Evolutionary conservation across 305 asterid species (phyloP).

Genomic region (Striga hermonthica): DNA sequence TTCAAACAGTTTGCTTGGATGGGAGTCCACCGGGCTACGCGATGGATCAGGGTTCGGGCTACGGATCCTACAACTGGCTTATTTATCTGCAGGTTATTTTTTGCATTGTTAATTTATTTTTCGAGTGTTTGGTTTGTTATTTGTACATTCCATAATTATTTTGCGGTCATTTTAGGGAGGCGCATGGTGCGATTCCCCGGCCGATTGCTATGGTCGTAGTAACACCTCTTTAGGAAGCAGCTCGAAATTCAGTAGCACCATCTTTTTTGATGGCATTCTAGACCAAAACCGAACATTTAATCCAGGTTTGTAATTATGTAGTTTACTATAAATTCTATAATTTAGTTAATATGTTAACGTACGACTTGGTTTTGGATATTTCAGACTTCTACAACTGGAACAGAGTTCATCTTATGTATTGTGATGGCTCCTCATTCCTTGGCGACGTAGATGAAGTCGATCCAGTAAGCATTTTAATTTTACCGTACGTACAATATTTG

Average conservation of each 20-base stretch:
- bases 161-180: too few relatives aligned
- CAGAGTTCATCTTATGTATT: slow-evolving; percentile 50
- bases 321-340: too few relatives aligned
- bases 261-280: slow-evolving; percentile 11
- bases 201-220: too few relatives aligned
- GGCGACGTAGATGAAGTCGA: slow-evolving; percentile 49
- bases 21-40: slow-evolving; percentile 40
- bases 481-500: too few relatives aligned
- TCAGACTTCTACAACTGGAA: slow-evolving; percentile 78
- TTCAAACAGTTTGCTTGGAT: slow-evolving; percentile 32
- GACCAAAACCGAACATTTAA: slow-evolving; percentile 27
- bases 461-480: slow-evolving; percentile 44
- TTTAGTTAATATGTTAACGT: too few relatives aligned
- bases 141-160: too few relatives aligned
- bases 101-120: too few relatives aligned
- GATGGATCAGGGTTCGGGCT: slow-evolving; percentile 25
- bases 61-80: slow-evolving; percentile 30
- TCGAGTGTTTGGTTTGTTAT: too few relatives aligned
- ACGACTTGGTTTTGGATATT: not conserved
- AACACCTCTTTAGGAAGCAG: slow-evolving; percentile 32
- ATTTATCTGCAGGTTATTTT: slow-evolving; percentile 26
- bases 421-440: slow-evolving; percentile 68
- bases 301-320: slow-evolving; percentile 30
- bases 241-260: slow-evolving; percentile 10
- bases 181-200: too few relatives aligned